phyloP scores from a whole-genome alignment of 371 early-diverging fungal species.

The Catenaria anguillulae region DNA sequence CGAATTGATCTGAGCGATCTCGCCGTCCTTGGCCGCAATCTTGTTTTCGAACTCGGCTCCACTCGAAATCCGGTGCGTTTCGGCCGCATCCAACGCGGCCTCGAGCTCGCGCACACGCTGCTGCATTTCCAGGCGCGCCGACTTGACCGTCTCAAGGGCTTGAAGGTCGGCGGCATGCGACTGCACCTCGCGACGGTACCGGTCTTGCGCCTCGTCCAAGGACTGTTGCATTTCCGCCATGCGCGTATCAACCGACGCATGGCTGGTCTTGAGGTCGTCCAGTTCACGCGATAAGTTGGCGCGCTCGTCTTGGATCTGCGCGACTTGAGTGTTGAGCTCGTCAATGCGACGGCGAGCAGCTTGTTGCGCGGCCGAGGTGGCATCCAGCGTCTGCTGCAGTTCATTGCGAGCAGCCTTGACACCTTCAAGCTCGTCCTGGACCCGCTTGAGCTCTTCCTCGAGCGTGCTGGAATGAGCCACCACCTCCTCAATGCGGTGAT shows the following conservation, averaged over 20 bases:
- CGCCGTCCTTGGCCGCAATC: background rate
- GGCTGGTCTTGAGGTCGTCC: background rate
- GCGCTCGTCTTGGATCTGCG: background rate
- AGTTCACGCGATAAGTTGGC: background rate
- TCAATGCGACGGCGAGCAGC: background rate
- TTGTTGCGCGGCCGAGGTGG: background rate
- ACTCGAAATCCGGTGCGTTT: too few relatives aligned
- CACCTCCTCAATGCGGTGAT: background rate
- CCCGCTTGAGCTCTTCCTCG: background rate
- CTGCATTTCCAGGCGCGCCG: too few relatives aligned
- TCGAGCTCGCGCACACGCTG: background rate
- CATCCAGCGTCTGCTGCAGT: background rate
- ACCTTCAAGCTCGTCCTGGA: background rate
- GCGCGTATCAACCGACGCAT: background rate
- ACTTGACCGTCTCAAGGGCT: background rate
- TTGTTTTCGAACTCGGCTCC: too few relatives aligned
- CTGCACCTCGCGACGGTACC: conserved; percentile 2
- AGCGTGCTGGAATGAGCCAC: background rate
- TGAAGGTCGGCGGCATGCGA: background rate
- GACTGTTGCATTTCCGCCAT: background rate
- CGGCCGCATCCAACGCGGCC: background rate
- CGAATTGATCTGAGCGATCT: background rate
- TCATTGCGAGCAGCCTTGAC: background rate
- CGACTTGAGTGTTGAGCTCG: too few relatives aligned
- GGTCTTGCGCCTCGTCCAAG: background rate